Base-by-base conservation (phyloP, 108 stramenopile genomes). In the Discostella pseudostelligera region DNA sequence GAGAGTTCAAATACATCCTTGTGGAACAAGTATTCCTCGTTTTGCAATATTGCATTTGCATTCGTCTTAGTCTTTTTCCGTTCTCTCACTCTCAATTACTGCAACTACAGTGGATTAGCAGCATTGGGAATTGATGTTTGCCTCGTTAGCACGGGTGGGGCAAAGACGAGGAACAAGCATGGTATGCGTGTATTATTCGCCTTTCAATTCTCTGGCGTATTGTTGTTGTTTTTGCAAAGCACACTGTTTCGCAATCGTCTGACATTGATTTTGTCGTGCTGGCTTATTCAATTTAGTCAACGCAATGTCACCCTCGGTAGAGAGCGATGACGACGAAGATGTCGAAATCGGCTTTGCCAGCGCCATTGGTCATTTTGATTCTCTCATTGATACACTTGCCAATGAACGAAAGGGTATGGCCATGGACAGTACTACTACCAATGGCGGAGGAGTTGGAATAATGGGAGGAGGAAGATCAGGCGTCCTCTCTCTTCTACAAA, bases 331-430 rank as follows among this genome's bases (percentile, higher is more conserved):
- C 24, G 54, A 69, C 20, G 56, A 76, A 3, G 32, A 32, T 32
- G 32, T 32, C 32, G 84, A 86, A 35, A 29, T 84, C 40, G 88
- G 88, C 48, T 93, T 93, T 67, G 51, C 84, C 17, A 56, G 56
- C 8, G 51, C 68, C 26, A 37, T 93, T 32, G 88, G 86, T 36
- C 57, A 83, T 26, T 93, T 93, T 64, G 88, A 93, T 72, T 72
- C 83, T 6, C 55, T 93, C 42, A 65, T 93, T 29, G 92, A 93
- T 81, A 93, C 88, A 3, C 48, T 88, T 22, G 59, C 68, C 37
- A 84, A 87, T 53, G 88, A 90, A 78, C 58, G 48, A 64, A 63
- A 63, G 48, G 68, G 68, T 53, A 60, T 57, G 24, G 19, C 59
- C 44, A 32, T 17, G 6, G 68, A 53, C 1, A 32, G 32, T 5